These are phyloP conservation scores for Cajanus cajan DNA, from an alignment of 306 rosid species.

Conservation along the genomic window DNA sequence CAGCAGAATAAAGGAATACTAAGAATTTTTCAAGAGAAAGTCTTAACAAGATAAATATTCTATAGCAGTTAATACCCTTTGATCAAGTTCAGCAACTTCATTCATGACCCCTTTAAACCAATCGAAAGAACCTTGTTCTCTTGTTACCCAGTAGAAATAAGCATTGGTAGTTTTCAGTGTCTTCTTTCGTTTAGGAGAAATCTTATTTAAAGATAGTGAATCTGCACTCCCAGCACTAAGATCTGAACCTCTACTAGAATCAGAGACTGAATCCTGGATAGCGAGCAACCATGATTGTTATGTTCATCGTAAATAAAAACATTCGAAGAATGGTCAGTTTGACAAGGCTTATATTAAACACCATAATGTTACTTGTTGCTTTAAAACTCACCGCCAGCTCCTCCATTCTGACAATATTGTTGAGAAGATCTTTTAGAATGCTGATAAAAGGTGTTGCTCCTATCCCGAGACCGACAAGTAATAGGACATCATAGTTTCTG, in stretches of 20 bases:
- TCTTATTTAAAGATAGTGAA: slow-evolving; percentile 39
- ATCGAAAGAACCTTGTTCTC: slow-evolving; percentile 92
- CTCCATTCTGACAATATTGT: slow-evolving; percentile 79
- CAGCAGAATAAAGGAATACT: slow-evolving; percentile 8
- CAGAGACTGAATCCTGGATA: slow-evolving; percentile 64
- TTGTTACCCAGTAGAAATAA: slow-evolving; percentile 92
- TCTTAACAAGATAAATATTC: background rate
- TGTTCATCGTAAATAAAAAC: background rate
- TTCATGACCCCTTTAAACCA: slow-evolving; percentile 99
- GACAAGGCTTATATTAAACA: background rate
- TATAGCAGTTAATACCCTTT: slow-evolving; percentile 52
- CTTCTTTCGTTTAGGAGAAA: slow-evolving; percentile 62
- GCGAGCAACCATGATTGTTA: slow-evolving; percentile 8
- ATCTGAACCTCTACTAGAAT: slow-evolving; percentile 59
- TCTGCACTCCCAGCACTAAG: slow-evolving; percentile 49
- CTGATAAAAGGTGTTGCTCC: slow-evolving; percentile 98
- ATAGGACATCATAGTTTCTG: slow-evolving; percentile 74
- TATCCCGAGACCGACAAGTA: slow-evolving; percentile 93
- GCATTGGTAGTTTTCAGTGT: slow-evolving; percentile 80
- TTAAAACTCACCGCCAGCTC: slow-evolving; percentile 78
- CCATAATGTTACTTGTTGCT: background rate
- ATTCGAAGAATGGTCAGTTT: background rate
- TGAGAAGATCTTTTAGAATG: slow-evolving; percentile 85
- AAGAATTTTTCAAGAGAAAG: slow-evolving; percentile 5
- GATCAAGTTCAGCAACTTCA: slow-evolving; percentile 86